Conservation (phyloP, 2,329 filamentous ascomycete species). For the Tolypocladium sp. region DNA sequence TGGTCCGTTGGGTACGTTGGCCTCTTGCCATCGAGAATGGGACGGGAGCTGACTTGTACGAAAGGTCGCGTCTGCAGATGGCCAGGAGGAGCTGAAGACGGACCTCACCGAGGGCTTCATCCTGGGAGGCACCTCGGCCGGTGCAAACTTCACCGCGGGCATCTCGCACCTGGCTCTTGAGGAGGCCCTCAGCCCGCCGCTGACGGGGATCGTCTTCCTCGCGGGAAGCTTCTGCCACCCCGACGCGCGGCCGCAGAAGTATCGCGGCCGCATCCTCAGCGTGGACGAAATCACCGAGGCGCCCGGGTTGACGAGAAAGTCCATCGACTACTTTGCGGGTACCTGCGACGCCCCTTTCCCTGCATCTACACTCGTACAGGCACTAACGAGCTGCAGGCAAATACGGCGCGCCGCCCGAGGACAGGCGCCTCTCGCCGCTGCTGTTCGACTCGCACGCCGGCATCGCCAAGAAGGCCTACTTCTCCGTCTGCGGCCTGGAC, state of each 20-base stretch:
- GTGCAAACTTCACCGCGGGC: conserved; percentile 40
- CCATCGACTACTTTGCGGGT: conserved; percentile 23
- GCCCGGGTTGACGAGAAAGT: conserved; percentile 23
- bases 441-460: conserved; percentile 20
- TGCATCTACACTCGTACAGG: neutral
- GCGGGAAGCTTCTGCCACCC: conserved; percentile 33
- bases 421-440: conserved; percentile 28
- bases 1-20: conserved; percentile 14
- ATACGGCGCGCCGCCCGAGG: conserved; percentile 19
- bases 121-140: conserved; percentile 40
- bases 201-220: conserved; percentile 37
- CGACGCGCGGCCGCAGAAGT: conserved; percentile 27
- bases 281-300: conserved; percentile 26
- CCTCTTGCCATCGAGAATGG: neutral
- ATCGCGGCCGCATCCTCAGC: conserved; percentile 21
- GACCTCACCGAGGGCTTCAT: conserved; percentile 36
- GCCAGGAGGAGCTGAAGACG: conserved; percentile 22
- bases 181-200: conserved; percentile 24
- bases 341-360: neutral
- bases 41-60: neutral
- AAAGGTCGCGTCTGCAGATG: conserved; percentile 10
- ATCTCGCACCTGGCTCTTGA: conserved; percentile 30
- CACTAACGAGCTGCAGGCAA: conserved; percentile 7
- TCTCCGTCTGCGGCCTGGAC: conserved; percentile 38
- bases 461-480: conserved; percentile 26